Evolutionary conservation across 2,329 filamentous ascomycete species (phyloP), one percentile per base, ranked within the genome.

Genomic region (Bipolaris victoriae): DNA sequence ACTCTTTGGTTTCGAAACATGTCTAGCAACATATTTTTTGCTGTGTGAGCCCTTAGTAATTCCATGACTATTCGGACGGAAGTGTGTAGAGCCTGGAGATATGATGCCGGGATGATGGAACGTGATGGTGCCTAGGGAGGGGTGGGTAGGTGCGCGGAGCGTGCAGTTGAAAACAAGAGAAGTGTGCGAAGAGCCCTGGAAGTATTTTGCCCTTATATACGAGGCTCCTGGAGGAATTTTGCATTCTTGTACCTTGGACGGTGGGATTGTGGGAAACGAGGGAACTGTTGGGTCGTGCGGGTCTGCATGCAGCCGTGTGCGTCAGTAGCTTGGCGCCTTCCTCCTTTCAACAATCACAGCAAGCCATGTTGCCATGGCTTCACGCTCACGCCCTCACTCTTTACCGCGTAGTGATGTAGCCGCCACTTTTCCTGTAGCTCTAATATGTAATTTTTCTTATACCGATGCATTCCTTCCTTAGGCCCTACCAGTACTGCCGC

Each of bases 391-490:
- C 40, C 24, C 40, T 43, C 40, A 24, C 40, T 51, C 49, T 50
- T 40, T 37, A 45, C 31, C 31, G 10, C 35, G 13, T 49, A 43
- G 55, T 51, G 52, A 69, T 69, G 67, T 69, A 67, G 60, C 57
- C 50, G 49, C 55, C 24, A 47, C 33, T 54, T 54, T 39, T 41
- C 52, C 29, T 49, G 39, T 59, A 62, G 54, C 56, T 55, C 41
- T 70, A 67, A 68, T 67, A 59, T 65, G 39, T 70, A 70, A 67
- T 69, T 49, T 62, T 56, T 55, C 48, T 36, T 56, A 55, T 48
- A 56, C 55, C 57, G 54, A 68, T 70, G 67, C 65, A 58, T 70
- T 58, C 48, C 36, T 52, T 60, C 39, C 43, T 55, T 49, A 48
- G 56, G 43, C 37, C 56, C 22, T 50, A 40, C 37, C 33, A 29